Percentiles rank a stretch among this genome's conserved stretches.
These are phyloP conservation scores for Boletus patriciae DNA, from an alignment of 768 basidiomycete genomes.

Conservation along the genomic window DNA sequence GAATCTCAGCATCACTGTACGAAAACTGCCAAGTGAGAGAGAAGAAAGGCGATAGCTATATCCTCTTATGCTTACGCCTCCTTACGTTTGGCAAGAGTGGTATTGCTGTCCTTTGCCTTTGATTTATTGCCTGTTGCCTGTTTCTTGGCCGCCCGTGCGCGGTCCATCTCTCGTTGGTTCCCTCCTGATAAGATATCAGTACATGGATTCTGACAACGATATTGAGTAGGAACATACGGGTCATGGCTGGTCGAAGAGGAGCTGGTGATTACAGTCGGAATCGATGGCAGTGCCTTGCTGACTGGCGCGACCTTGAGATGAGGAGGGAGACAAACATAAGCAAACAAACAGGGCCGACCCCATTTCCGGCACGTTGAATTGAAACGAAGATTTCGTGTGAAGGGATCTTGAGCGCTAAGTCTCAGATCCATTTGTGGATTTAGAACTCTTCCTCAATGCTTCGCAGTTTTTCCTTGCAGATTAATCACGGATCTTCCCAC, in stretches of 20 bases:
- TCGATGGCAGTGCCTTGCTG: conserved; percentile 7
- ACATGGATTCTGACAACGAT: background rate
- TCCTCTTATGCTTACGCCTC: conserved; percentile 58
- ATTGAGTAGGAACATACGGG: conserved; percentile 44
- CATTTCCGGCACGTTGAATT: conserved; percentile 1
- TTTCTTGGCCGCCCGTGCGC: conserved; percentile 74
- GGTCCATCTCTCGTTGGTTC: conserved; percentile 79
- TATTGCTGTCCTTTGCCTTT: conserved; percentile 71
- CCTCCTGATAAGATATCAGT: conserved; percentile 54
- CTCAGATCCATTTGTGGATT: conserved; percentile 1
- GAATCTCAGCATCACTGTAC: conserved; percentile 68
- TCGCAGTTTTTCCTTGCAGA: background rate
- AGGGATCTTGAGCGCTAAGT: conserved; percentile 20
- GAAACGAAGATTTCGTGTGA: conserved; percentile 10
- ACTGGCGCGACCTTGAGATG: background rate
- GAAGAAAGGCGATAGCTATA: conserved; percentile 14
- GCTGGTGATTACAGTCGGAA: conserved; percentile 5
- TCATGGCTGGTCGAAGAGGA: conserved; percentile 39
- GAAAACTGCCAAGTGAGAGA: conserved; percentile 28
- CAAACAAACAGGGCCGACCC: conserved; percentile 22
- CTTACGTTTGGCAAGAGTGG: conserved; percentile 63
- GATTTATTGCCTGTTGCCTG: conserved; percentile 46
- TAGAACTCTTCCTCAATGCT: conserved; percentile 3
- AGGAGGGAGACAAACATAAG: conserved; percentile 17
- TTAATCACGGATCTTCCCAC: conserved; percentile 14